Base-by-base conservation (phyloP, 495 filamentous ascomycete genomes). In the Talaromyces wortmannii region DNA sequence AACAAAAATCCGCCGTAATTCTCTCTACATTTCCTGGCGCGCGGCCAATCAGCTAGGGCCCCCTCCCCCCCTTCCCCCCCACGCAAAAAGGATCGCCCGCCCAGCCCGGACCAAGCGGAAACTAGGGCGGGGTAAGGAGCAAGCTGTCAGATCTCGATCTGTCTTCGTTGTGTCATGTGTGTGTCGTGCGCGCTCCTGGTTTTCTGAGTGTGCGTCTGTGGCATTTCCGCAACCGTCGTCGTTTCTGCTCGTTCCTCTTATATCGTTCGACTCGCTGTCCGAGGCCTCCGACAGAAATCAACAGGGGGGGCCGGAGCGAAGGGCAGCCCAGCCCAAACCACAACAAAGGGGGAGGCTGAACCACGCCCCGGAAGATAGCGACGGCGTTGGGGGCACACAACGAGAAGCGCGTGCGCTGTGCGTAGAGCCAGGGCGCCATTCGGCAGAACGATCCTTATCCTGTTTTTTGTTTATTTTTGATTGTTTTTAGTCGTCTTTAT, bases 81-180 rank as follows among this genome's bases (percentile, higher is more conserved):
- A 31, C 16, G 23, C n/a, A 31, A 52, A 31, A 31, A 43, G 15
- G 33, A 53, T 53, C 52, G 43, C 52, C 52, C 43, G 52, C n/a
- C 43, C 18, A 53, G 40, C 52, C 36, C 52, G 44, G 13, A 29
- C 52, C 45, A 53, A 45, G 13, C n/a, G 36, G 23, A 45, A 23
- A 53, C 42, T 53, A 53, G 52, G 43, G 52, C 52, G 52, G 52
- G 52, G 52, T 53, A 53, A 53, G 36, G 52, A 23, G 31, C 36
- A 53, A 53, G 52, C 52, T 53, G 52, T 53, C 52, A 53, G 52
- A 53, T 53, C 52, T 53, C 43, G 52, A 46, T 53, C 52, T 29
- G 52, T 29, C 43, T 10, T 53, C 40, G 49, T 45, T 23, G 50
- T 15, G 42, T 53, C 52, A 53, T 36, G 52, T 53, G 52, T 53